Base-by-base conservation (phyloP, 139 green algal genomes). In the Ettlia oleoabundans region DNA sequence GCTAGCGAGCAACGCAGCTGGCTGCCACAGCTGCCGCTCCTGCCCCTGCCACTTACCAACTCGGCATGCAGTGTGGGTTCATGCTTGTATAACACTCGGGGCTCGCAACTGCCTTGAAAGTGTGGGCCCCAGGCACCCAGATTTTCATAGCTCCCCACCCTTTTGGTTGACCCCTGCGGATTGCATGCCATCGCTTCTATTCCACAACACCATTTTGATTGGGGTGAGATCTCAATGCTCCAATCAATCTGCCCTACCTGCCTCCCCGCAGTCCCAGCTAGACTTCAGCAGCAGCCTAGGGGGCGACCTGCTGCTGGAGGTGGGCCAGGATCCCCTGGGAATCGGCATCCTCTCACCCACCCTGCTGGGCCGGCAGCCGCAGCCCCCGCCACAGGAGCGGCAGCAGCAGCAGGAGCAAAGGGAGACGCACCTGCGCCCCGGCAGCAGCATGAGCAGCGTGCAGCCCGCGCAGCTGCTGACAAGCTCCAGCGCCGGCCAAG, bases 251-350 rank as follows among this genome's bases (percentile, higher is more conserved):
- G 32, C 1, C 33, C 71, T 52, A 3, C 18, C 9, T 40, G 19
- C 35, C 0, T 30, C 18, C 30, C 18, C 21, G 73, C 73, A 80
- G 73, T 80, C 73, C 51, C 73, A 80, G 73, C 53, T 80, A 24
- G 73, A 80, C 37, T 80, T 80, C 52, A 51, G 53, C 52, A 51
- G 47, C 51, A 30, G 33, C 1, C 53, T 80, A 53, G 73, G 73
- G 37, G 73, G 52, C 2, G 73, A 80, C 53, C 37, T 80, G 28
- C 73, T 80, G 33, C 73, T 80, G 24, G 52, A 78, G 21, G 53
- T 68, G 32, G 53, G 53, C 24, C n/a, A 38, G 19, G 73, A 80
- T 52, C 73, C 73, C 52, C 73, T 80, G 73, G 53, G 72, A 32
- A 32, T 15, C 55, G 15, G 18, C 55, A 65, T 80, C 47, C 73